These are phyloP conservation scores for Kodamaea anthophila DNA, from an alignment of 1,139 yeast species.

Conservation along the genomic window DNA sequence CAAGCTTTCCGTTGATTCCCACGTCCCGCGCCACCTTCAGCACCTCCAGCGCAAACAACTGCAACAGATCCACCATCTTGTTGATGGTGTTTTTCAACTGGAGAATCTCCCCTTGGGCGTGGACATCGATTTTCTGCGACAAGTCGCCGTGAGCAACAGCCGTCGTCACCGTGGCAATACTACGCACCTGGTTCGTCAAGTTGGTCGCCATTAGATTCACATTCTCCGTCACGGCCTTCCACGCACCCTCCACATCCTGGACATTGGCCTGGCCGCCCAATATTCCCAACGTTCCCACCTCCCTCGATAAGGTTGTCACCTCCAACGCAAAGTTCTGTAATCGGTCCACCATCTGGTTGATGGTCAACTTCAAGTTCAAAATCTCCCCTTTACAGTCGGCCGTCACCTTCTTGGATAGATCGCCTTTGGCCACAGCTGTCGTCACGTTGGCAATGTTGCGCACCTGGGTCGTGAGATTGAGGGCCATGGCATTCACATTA, in stretches of 20 bases:
- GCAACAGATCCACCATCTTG: constrained; percentile 88
- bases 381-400: constrained; percentile 90
- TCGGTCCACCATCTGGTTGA: constrained; percentile 83
- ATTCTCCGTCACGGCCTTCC: constrained; percentile 88
- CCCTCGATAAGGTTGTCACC: constrained; percentile 79
- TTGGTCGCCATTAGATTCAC: constrained; percentile 89
- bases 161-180: constrained; percentile 86
- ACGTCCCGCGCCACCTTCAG: constrained; percentile 88
- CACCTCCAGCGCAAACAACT: constrained; percentile 82
- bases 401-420: constrained; percentile 75
- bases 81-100: constrained; percentile 76
- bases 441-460: constrained; percentile 88
- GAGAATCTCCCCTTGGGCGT: constrained; percentile 81
- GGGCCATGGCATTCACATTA: constrained; percentile 87
- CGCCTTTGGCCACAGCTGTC: constrained; percentile 90
- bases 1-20: constrained; percentile 87
- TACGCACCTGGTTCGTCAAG: constrained; percentile 81
- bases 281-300: constrained; percentile 86
- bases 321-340: constrained; percentile 84
- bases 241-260: constrained; percentile 88
- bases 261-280: constrained; percentile 90
- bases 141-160: constrained; percentile 91
- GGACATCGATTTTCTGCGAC: constrained; percentile 81
- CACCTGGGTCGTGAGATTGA: constrained; percentile 79
- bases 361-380: constrained; percentile 70